Evolutionary conservation across 2,329 filamentous ascomycete species (phyloP), one percentile per base, ranked within the genome.

Genomic region (Fusarium sp.): DNA sequence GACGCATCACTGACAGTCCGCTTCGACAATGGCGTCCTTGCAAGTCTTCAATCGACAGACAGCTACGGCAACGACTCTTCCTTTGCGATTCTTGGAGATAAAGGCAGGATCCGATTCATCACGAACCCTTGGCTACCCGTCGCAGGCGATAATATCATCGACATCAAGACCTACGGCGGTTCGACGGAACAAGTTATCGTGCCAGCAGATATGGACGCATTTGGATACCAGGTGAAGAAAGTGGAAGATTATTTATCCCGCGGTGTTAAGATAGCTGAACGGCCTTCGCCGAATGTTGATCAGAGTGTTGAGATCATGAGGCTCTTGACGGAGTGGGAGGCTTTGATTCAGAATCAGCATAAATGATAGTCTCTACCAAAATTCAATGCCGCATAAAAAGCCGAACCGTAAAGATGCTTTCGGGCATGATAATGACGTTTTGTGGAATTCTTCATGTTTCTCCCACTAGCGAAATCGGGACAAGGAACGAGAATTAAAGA

Each of bases 241-340:
- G 65, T 68, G 53, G 65, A 68, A 26, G 53, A 67, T 9, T 68
- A 41, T 30, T 22, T 68, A 24, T 41, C 39, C 8, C 35, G 32
- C n/a, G 65, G 45, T 1, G 28, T 53, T 0, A 67, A 41, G 17
- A 26, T 24, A 24, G 63, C 63, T 1, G 24, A 68, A 26, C 63
- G 65, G 14, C 65, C 63, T 3, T 68, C 65, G 8, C 65, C 63
- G 8, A 68, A 67, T 5, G 9, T 68, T 12, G 28, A 60, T 24
- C 65, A 68, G 53, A 68, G 65, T 8, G 63, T 68, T 35, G 63
- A 68, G 15, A 68, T 68, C 18, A 68, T 68, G 65, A 35, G 35
- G 2, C 11, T 68, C 4, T 41, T 68, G 22, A 68, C 65, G 5
- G 63, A 68, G 14, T 68, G 65, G 65, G 65, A 68, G 26, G 28